Evolutionary conservation across 1,284 basidiomycete species (phyloP), one percentile per base, ranked within the genome.

Genomic region (Cryptococcus sp.): DNA sequence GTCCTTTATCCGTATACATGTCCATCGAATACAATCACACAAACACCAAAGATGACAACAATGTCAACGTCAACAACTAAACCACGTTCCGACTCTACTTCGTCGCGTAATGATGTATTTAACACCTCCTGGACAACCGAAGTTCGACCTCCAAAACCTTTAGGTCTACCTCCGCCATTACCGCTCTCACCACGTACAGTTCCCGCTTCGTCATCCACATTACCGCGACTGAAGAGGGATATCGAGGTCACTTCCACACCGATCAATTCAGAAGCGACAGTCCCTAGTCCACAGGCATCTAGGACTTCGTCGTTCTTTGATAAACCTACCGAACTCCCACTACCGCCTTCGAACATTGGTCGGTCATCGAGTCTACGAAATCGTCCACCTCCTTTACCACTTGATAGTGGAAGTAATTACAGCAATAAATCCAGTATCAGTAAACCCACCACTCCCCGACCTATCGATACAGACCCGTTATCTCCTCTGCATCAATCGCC

Each of bases 401-500:
- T 39, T 7, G 36, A 39, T 39, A 39, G 4, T 4, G 28, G 13
- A 4, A 16, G 21, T 24, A 28, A 22, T 45, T 45, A 45, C 43
- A 25, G 11, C 44, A 7, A 13, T 22, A 11, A 23, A 10, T 36
- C 32, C 9, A 9, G 4, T 39, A 16, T 7, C 7, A 19, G 16
- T 39, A 16, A 16, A 7, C 36, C 36, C 7, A 5, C 16, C 7
- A 39, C 36, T 7, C 36, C 36, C 16, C 28, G 28, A 4, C 36
- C 36, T 7, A 39, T 39, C 36, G 36, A 39, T 24, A 46, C 61
- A 37, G 60, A 66, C 28, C 60, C 55, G 1, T 46, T 69, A 16
- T 66, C 66, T 0, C 66, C 69, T 9, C 53, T 73, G 16, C 68
- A 73, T 54, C 64, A 72, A 53, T 69, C 67, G 14, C 66, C 69